Evolutionary conservation across 2,329 filamentous ascomycete species (phyloP), one percentile per base, ranked within the genome.

Genomic region (Zarea fungicola): DNA sequence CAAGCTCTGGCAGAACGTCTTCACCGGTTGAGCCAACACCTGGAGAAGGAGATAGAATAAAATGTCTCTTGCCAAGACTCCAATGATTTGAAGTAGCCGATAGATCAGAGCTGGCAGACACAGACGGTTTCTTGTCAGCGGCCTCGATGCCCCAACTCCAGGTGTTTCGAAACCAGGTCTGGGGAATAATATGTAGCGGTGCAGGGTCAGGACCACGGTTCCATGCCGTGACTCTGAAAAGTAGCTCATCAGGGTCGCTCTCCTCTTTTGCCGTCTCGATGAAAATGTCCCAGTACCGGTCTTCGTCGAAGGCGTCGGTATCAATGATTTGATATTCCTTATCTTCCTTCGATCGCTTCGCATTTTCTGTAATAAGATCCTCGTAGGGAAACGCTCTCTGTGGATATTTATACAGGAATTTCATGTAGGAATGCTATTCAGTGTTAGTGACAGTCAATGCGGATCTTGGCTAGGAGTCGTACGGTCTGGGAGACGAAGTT

Each of bases 371-470:
- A 56, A 95, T 73, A 40, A 97, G 75, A 56, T 96, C 83, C 66
- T 96, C 78, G 73, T 97, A 97, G 3, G 92, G 93, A 61, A 97
- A 97, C 55, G 85, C 83, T 60, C 79, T 80, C 69, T 97, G 92
- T 1, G 93, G 93, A 60, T 96, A 95, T 69, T 97, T 97, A 80
- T 97, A 97, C 57, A 97, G 84, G 63, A 84, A 95, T 68, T 97
- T 97, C 92, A 97, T 97, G 74, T 97, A 97, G 23, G 92, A 95
- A 69, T 96, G 91, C 87, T 91, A 65, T 25, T 50, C 47, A 9
- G 21, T 50, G 53, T 62, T 55, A 58, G 44, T 13, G 19, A 41
- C 23, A 14, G 23, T 35, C 41, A 42, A 47, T 44, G n/a, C n/a
- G n/a, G n/a, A n/a, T n/a, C n/a, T n/a, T n/a, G n/a, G n/a, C n/a